Evolutionary conservation across 257 asterid species (phyloP).

Genomic region (Ballota nigra): DNA sequence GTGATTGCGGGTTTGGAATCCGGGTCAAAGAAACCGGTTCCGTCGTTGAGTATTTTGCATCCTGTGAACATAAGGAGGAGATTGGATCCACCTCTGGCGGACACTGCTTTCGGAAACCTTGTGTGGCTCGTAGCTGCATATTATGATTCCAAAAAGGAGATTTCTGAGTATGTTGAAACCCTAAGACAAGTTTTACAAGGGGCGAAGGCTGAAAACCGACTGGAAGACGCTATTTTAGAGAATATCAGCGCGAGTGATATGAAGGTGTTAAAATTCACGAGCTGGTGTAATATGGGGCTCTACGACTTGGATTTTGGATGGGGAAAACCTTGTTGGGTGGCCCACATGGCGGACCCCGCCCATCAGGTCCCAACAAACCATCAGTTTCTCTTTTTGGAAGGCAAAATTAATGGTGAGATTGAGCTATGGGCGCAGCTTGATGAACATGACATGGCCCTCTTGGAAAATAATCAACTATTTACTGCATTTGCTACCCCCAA

Average conservation of each 20-base stretch:
- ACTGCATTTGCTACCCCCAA: background rate
- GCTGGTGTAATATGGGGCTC: background rate
- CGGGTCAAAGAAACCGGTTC: background rate
- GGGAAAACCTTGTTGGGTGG: constrained; percentile 9
- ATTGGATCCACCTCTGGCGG: constrained; percentile 6
- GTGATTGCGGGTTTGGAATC: constrained; percentile 6
- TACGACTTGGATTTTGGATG: constrained; percentile 11
- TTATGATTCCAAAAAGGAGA: background rate
- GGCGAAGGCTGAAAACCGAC: background rate
- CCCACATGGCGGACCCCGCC: constrained; percentile 1
- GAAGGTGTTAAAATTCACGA: background rate
- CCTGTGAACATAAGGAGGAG: constrained; percentile 7
- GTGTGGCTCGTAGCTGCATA: constrained; percentile 5
- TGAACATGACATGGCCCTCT: background rate
- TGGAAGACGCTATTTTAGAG: background rate
- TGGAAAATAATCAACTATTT: constrained; percentile 7
- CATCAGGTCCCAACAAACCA: background rate
- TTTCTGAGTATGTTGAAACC: constrained; percentile 1
- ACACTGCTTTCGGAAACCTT: constrained; percentile 13
- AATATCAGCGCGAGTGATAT: background rate
- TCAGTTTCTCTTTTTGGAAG: background rate
- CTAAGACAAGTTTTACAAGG: background rate
- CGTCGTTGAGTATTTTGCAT: background rate
- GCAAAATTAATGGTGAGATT: background rate
- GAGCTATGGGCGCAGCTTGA: constrained; percentile 6